phyloP scores from a whole-genome alignment of 73 alveolate species.

The Tetrahymena elliotti region DNA sequence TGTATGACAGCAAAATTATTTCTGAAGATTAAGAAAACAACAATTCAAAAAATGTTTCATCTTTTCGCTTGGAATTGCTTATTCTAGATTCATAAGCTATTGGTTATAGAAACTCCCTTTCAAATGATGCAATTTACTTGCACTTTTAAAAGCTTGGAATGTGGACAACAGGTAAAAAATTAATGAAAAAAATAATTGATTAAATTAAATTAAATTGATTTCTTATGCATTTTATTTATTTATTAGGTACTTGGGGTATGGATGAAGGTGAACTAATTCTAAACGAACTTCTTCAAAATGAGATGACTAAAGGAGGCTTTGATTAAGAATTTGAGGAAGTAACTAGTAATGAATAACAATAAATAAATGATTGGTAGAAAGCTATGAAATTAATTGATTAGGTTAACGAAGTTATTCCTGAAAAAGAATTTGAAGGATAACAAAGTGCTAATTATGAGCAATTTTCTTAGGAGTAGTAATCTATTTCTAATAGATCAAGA shows the following conservation, averaged over 20 bases:
- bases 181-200: too few relatives aligned
- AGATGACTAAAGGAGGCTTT: background rate
- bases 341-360: background rate
- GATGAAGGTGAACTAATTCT: background rate
- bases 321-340: background rate
- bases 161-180: background rate
- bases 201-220: too few relatives aligned
- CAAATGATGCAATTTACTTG: background rate
- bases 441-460: background rate
- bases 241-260: background rate
- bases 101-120: background rate
- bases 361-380: background rate
- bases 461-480: background rate
- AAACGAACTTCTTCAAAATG: background rate
- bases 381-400: background rate
- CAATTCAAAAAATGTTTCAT: background rate
- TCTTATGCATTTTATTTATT: background rate
- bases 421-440: background rate
- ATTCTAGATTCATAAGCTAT: background rate
- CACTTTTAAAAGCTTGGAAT: background rate
- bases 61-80: background rate
- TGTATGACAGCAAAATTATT: background rate
- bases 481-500: background rate
- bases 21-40: background rate
- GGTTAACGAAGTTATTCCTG: background rate